A percentile compares a stretch with the other conserved stretches of the same genome.
These are phyloP conservation scores for Cytospora schulzeri DNA, from an alignment of 2,329 filamentous ascomycete species.

Conservation along the genomic window DNA sequence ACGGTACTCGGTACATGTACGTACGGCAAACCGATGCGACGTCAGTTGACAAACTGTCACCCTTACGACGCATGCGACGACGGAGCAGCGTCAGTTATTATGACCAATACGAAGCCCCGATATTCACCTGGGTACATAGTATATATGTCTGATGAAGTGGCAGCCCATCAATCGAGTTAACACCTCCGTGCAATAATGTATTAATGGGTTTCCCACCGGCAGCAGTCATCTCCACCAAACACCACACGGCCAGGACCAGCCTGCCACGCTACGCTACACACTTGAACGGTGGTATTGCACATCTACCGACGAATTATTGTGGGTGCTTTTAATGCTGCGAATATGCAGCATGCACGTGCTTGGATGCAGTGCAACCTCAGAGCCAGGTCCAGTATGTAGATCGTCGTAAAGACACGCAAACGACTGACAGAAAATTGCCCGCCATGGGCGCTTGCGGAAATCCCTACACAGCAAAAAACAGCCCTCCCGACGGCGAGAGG, in stretches of 20 bases:
- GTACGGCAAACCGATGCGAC: not conserved
- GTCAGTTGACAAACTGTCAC: not conserved
- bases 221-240: not conserved
- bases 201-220: not conserved
- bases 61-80: not conserved
- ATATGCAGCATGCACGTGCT: constrained; percentile 1
- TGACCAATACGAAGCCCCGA: not conserved
- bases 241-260: not conserved
- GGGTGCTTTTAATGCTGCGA: not conserved
- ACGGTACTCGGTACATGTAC: not conserved
- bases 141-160: not conserved
- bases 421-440: not conserved
- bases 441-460: not conserved
- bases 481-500: too few relatives aligned
- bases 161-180: not conserved
- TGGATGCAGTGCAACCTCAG: not conserved
- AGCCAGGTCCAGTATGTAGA: constrained; percentile 1
- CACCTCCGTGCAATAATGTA: not conserved
- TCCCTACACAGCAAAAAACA: not conserved
- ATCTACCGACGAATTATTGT: not conserved
- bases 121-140: not conserved
- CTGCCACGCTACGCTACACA: not conserved
- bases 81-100: not conserved
- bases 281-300: not conserved
- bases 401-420: not conserved